Evolutionary conservation across 2,329 filamentous ascomycete genomes (phyloP).

Genomic region (Hypoxylon sp.): DNA sequence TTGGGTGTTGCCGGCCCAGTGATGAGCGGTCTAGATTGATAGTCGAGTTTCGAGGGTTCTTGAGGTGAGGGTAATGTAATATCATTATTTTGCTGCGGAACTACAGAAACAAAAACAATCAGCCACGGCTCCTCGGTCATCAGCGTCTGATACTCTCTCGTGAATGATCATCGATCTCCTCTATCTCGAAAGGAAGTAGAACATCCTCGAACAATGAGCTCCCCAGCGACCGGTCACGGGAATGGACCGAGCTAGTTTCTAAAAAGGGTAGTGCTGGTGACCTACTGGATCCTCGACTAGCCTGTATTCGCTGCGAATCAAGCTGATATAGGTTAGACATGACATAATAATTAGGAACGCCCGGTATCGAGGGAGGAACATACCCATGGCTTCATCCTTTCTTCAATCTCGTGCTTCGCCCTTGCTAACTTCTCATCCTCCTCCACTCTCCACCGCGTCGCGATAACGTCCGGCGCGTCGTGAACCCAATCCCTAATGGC

Average conservation of each 20-base stretch:
- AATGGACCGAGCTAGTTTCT: slow-evolving; percentile 37
- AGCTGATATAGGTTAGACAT: slow-evolving; percentile 45
- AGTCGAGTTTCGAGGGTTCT: slow-evolving; percentile 47
- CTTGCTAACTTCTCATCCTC: slow-evolving; percentile 63
- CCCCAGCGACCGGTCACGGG: slow-evolving; percentile 44
- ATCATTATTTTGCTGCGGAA: slow-evolving; percentile 52
- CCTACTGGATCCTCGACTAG: slow-evolving; percentile 49
- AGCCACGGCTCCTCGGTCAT: slow-evolving; percentile 47
- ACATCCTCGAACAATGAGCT: slow-evolving; percentile 45
- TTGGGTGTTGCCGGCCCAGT: slow-evolving; percentile 46
- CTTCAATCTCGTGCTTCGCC: slow-evolving; percentile 59
- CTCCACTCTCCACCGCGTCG: slow-evolving; percentile 71
- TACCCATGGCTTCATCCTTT: slow-evolving; percentile 60
- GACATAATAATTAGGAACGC: background rate
- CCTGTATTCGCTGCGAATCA: slow-evolving; percentile 47
- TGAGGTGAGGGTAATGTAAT: slow-evolving; percentile 47
- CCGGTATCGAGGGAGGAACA: background rate
- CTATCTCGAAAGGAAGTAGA: slow-evolving; percentile 51
- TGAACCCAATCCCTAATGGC: slow-evolving; percentile 65
- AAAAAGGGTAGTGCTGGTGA: slow-evolving; percentile 47
- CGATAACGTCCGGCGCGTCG: slow-evolving; percentile 67
- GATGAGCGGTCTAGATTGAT: slow-evolving; percentile 48
- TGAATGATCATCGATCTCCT: slow-evolving; percentile 48
- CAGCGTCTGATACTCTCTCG: slow-evolving; percentile 34
- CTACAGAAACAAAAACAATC: slow-evolving; percentile 51